phyloP scores from a whole-genome alignment of 2,329 filamentous ascomycete genomes.

The Proliferodiscus dingleyae region DNA sequence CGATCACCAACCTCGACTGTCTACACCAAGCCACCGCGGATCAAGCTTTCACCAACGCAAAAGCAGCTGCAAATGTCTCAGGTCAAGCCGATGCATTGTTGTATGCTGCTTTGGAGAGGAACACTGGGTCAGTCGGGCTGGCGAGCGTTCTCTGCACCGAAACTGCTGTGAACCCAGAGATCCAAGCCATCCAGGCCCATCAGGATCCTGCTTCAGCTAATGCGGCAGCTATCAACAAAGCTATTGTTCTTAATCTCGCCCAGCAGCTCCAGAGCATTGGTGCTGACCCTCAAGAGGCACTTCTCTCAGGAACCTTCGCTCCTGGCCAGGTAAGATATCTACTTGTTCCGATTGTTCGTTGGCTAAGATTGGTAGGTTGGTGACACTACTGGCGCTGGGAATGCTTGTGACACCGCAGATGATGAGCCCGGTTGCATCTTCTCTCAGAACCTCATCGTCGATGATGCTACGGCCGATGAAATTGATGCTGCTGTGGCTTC shows the following conservation, averaged over 20 bases:
- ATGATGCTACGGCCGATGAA: constrained; percentile 49
- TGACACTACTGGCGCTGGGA: constrained; percentile 43
- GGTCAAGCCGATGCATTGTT: constrained; percentile 50
- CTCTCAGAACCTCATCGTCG: constrained; percentile 45
- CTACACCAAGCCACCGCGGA: constrained; percentile 55
- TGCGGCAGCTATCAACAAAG: constrained; percentile 55
- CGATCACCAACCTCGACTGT: constrained; percentile 50
- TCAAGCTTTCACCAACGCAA: constrained; percentile 57
- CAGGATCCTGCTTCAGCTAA: constrained; percentile 60
- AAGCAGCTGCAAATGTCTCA: constrained; percentile 47
- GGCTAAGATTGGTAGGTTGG: constrained; percentile 20
- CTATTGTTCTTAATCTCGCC: constrained; percentile 54
- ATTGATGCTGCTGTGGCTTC: constrained; percentile 45
- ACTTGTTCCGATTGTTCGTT: not conserved
- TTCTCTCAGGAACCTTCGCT: constrained; percentile 56
- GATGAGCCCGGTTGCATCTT: constrained; percentile 52
- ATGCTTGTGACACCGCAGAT: constrained; percentile 45
- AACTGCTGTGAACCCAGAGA: constrained; percentile 60
- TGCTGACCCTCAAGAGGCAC: constrained; percentile 56
- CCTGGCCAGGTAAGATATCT: constrained; percentile 48
- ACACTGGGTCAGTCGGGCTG: constrained; percentile 52
- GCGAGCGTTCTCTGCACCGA: constrained; percentile 52
- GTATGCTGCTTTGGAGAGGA: constrained; percentile 53
- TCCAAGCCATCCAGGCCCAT: constrained; percentile 58
- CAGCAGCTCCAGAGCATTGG: constrained; percentile 56